Conservation (phyloP, 768 basidiomycete genomes). For the Suillus decipiens region DNA sequence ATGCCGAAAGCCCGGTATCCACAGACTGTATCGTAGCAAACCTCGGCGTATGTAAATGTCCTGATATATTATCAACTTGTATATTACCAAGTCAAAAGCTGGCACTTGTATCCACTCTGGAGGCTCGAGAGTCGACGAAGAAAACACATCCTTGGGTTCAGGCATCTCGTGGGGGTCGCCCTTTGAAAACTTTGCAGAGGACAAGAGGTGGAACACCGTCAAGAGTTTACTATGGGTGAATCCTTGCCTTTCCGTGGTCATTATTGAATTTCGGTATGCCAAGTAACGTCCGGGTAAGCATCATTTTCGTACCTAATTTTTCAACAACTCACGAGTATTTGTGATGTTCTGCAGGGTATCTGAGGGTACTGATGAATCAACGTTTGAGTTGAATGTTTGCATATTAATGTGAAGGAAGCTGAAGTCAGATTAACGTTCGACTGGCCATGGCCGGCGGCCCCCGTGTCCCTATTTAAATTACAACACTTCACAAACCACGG, state of each 20-base stretch:
- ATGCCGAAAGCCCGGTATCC: slow-evolving; percentile 56
- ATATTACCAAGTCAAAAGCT: slow-evolving; percentile 57
- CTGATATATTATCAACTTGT: not conserved
- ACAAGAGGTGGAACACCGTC: slow-evolving; percentile 89
- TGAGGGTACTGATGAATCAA: too few relatives aligned
- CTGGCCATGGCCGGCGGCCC: too few relatives aligned
- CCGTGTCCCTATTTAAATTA: too few relatives aligned
- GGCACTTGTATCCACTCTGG: slow-evolving; percentile 75
- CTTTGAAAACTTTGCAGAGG: slow-evolving; percentile 71
- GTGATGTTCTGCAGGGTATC: too few relatives aligned
- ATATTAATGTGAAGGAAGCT: too few relatives aligned
- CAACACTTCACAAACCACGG: too few relatives aligned
- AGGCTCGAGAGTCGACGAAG: slow-evolving; percentile 53
- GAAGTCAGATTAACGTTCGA: too few relatives aligned
- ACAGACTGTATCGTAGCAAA: slow-evolving; percentile 78
- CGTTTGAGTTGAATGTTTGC: too few relatives aligned
- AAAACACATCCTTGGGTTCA: slow-evolving; percentile 75
- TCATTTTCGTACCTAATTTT: not conserved
- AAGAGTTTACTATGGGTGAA: slow-evolving; percentile 76
- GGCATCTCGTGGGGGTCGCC: slow-evolving; percentile 82
- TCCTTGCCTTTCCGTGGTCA: slow-evolving; percentile 1
- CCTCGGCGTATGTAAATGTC: slow-evolving; percentile 54
- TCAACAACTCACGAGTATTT: slow-evolving; percentile 2
- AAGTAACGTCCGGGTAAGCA: slow-evolving; percentile 47
- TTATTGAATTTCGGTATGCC: slow-evolving; percentile 1